Evolutionary conservation across 257 asterid species (phyloP).

Genomic region (Buddleja alternifolia): DNA sequence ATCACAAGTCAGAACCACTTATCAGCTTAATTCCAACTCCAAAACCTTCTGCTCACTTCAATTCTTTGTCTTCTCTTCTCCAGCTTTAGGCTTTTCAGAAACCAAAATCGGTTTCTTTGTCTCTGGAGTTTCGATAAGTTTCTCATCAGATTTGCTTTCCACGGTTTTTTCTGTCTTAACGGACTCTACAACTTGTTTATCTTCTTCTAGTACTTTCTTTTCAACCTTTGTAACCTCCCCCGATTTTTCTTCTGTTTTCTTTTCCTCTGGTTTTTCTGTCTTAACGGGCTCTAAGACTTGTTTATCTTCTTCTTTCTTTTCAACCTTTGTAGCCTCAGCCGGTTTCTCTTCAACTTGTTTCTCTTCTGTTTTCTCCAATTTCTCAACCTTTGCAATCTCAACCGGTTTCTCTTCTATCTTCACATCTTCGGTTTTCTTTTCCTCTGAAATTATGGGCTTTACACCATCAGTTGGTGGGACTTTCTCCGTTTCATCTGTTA

Average conservation of each 20-base stretch:
- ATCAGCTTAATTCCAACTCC: conserved; percentile 11
- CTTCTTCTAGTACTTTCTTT: conserved; percentile 25
- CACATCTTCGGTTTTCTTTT: conserved; percentile 21
- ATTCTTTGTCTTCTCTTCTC: conserved; percentile 24
- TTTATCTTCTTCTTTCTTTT: not conserved
- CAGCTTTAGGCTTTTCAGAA: conserved; percentile 31
- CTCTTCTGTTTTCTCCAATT: not conserved
- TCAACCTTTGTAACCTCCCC: conserved; percentile 20
- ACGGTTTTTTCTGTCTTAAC: conserved; percentile 8
- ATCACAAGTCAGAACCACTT: conserved; percentile 1
- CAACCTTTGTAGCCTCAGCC: not conserved
- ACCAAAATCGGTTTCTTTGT: conserved; percentile 19
- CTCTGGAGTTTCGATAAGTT: conserved; percentile 21
- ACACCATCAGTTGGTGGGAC: conserved; percentile 18
- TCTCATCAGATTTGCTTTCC: conserved; percentile 12
- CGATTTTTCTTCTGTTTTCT: conserved; percentile 29
- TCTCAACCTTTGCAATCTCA: not conserved
- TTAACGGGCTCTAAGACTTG: not conserved
- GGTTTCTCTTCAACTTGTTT: conserved; percentile 27
- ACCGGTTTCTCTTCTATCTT: conserved; percentile 28
- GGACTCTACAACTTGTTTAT: conserved; percentile 33
- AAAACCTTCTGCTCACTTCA: conserved; percentile 20
- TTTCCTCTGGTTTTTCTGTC: conserved; percentile 32
- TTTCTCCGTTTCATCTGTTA: conserved; percentile 17
- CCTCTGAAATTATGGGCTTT: conserved; percentile 14